phyloP scores from a whole-genome alignment of 208 protist genomes.

The Phytomonas francai region DNA sequence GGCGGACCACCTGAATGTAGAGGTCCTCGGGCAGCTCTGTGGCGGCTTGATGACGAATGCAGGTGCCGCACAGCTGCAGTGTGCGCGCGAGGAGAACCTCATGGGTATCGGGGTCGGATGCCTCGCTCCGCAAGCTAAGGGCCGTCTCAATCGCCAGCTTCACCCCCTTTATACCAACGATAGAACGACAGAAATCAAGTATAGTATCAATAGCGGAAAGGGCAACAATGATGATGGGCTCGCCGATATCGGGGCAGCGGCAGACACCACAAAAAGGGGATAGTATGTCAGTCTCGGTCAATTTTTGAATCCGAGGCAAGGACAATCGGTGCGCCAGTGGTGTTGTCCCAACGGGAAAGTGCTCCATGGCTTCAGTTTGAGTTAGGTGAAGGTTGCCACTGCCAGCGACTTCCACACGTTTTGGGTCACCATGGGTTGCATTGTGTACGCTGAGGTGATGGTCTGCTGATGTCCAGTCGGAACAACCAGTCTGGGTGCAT shows the following conservation, averaged over 20 bases:
- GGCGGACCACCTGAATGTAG: conserved; percentile 28
- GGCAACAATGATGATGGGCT: conserved; percentile 58
- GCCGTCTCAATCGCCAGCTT: conserved; percentile 36
- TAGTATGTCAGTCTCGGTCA: conserved; percentile 7
- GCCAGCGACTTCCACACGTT: background rate
- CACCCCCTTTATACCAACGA: conserved; percentile 51
- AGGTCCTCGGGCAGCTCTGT: conserved; percentile 23
- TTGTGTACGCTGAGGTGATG: background rate
- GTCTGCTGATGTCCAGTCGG: background rate
- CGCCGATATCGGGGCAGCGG: conserved; percentile 35
- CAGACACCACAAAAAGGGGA: conserved; percentile 29
- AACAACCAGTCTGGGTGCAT: background rate
- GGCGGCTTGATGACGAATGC: conserved; percentile 29
- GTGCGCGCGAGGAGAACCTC: conserved; percentile 60
- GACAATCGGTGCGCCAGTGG: background rate
- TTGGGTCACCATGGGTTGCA: background rate
- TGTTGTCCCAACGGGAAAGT: background rate
- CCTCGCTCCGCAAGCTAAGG: conserved; percentile 24
- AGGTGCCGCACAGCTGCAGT: conserved; percentile 35
- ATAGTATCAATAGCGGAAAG: conserved; percentile 63
- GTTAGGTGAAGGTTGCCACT: background rate
- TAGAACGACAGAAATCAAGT: conserved; percentile 46
- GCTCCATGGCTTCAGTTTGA: background rate
- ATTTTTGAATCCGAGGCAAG: background rate
- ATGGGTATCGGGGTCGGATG: conserved; percentile 39